Base-by-base conservation (phyloP, 164 flowering plant genomes). In the Macadamia tetraphylla region DNA sequence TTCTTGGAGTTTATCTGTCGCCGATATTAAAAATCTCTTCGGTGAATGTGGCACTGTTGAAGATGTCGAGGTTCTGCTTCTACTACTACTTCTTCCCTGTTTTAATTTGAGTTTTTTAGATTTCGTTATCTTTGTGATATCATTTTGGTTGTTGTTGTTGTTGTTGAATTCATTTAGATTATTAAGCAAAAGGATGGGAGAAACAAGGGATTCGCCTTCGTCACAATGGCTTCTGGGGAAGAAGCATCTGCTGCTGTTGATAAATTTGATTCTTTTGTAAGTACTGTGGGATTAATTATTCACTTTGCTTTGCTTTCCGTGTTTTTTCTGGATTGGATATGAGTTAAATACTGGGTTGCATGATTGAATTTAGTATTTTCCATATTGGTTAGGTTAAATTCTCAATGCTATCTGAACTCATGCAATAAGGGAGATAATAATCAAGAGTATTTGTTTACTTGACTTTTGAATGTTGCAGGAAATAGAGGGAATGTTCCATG, bases 101-200 rank as follows among this genome's bases (percentile, higher is more conserved):
- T 68, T 49, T 3, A 8, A 46, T 12, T 32, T 17, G 35, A 53
- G 30, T 42, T 46, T 14, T 1, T 49, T 42, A 12, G 29, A 11
- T 57, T 58, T 58, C 13, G 13, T 10, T 30, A 12, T 29, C 6
- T 56, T 18, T 15, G 35, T 40, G 30, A 44, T 4, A 13, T 75
- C 23, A 14, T 11, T 56, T 35, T 44, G 23, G 56, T 29, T 66
- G 56, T 53, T 32, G n/a, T 11, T 59, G 44, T 44, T 32, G 56
- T 29, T 69, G 55, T 52, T 32, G 64, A 49, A 52, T 55, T 51
- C 35, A 73, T 58, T 46, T 44, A 93, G 98, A 81, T 90, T 66
- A 84, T 91, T 65, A 91, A 89, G 86, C 81, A 80, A 29, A 81
- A 82, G 58, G 76, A 85, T 82, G 96, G 97, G 73, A 89, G 55